Conservation (phyloP, 2,329 filamentous ascomycete species). For the Apiospora saccharicola region DNA sequence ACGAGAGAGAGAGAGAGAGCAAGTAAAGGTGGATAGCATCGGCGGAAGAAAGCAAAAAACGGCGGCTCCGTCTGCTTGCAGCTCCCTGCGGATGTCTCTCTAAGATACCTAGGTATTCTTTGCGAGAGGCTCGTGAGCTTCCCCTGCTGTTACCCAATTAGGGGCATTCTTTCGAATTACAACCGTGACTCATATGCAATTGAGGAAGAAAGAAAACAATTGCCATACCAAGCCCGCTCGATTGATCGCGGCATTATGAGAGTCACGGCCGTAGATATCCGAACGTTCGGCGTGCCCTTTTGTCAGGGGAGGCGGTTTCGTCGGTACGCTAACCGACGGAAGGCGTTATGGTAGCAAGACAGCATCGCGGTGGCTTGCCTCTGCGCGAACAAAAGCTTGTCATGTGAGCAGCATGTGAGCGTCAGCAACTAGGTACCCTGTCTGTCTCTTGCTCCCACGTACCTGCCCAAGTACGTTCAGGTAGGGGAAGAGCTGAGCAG, state of each 20-base stretch:
- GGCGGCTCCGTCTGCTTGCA: neutral
- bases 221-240: too few relatives aligned
- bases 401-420: conserved; percentile 4
- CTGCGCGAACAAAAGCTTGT: neutral
- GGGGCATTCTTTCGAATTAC: neutral
- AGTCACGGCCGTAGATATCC: conserved; percentile 20
- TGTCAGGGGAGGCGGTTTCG: conserved; percentile 6
- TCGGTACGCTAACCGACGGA: conserved; percentile 18
- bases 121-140: neutral
- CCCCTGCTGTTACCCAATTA: neutral
- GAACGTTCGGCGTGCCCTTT: neutral
- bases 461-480: neutral
- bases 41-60: neutral
- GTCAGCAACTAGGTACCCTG: conserved; percentile 8
- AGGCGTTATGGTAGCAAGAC: neutral
- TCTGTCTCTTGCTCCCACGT: conserved; percentile 6
- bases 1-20: neutral
- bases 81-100: neutral
- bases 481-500: neutral
- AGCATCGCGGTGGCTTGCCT: neutral
- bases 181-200: neutral
- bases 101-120: neutral
- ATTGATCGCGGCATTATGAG: neutral
- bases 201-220: neutral
- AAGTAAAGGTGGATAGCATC: neutral